Conservation (phyloP, 257 asterid species). For the Marsdenia floribunda region DNA sequence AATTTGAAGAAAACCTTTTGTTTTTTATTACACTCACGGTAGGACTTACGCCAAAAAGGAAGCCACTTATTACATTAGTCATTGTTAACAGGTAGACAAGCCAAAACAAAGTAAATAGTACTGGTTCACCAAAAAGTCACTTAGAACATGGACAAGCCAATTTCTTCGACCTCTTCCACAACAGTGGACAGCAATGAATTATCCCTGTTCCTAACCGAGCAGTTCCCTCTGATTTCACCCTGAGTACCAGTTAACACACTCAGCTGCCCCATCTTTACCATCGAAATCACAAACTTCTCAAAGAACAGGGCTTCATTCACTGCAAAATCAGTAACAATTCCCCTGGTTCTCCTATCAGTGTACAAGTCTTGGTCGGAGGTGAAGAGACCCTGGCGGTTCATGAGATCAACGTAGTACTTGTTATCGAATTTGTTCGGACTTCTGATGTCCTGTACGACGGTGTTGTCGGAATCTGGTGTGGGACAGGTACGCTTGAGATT, state of each 20-base stretch:
- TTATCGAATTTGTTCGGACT: conserved; percentile 54
- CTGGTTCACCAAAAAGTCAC: background rate
- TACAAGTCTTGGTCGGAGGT: conserved; percentile 73
- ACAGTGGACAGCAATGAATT: conserved; percentile 15
- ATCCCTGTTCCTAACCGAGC: conserved; percentile 42
- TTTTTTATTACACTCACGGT: too few species aligned
- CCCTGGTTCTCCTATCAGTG: conserved; percentile 48
- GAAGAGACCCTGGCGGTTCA: conserved; percentile 70
- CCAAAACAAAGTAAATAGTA: too few species aligned
- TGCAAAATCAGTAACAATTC: conserved; percentile 50
- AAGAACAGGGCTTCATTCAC: conserved; percentile 46
- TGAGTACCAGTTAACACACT: conserved; percentile 50
- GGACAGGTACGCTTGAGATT: conserved; percentile 50
- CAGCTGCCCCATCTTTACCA: conserved; percentile 65
- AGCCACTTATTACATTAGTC: background rate
- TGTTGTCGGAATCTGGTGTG: conserved; percentile 31
- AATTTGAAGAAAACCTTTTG: too few species aligned
- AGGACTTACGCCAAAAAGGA: too few species aligned
- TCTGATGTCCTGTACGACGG: conserved; percentile 50
- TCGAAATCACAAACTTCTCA: conserved; percentile 41
- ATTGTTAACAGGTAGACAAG: too few species aligned
- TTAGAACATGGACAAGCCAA: conserved; percentile 2
- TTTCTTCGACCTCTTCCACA: conserved; percentile 26
- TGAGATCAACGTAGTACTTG: conserved; percentile 54
- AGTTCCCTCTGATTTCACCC: conserved; percentile 62